Base-by-base conservation (phyloP, 2,329 filamentous ascomycete genomes). In the Ascosphaera apis region DNA sequence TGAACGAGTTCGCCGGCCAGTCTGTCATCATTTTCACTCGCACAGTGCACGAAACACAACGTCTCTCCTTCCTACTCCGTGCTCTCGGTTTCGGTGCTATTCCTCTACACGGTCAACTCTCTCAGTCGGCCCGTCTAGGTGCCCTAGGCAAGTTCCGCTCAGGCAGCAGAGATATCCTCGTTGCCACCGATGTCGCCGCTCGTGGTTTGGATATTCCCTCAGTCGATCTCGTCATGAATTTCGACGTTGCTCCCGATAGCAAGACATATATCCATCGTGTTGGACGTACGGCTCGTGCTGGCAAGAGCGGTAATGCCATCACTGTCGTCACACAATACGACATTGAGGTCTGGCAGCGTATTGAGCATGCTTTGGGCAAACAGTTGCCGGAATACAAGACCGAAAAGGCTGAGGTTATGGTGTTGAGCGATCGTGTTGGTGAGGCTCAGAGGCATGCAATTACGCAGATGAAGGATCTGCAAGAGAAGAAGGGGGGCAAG, bases 241-340 rank as follows among this genome's bases (percentile, higher is more conserved):
- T 75, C 44, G 82, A 91, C 48, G 57, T 91, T 2, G 81, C 83
- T 0, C 68, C 72, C 18, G 81, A 91, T 54, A 79, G 72, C 47
- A 91, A 91, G 57, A 92, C 83, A 0, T 91, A 91, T 48, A 76
- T 91, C 23, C 82, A 91, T 56, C 69, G 83, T 35, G 82, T 91
- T 1, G 83, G 83, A 15, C 76, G 83, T 43, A 91, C 82, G 1
- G 83, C 82, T 0, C 69, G 82, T 52, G 82, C 82, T 0, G 83
- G 83, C 15, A 84, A 84, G 52, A 76, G 75, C 2, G 84, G 84
- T 35, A 69, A 78, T 37, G 82, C 83, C 6, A 67, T 92, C 33
- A 80, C 66, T 36, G 56, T 92, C 3, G 75, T 88, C 3, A 91
- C 80, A 0, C 83, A 92, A 54, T 91, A 91, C 45, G 83, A 91